Evolutionary conservation across 331 rosid species (phyloP).

Genomic region (Rosa hybrid): DNA sequence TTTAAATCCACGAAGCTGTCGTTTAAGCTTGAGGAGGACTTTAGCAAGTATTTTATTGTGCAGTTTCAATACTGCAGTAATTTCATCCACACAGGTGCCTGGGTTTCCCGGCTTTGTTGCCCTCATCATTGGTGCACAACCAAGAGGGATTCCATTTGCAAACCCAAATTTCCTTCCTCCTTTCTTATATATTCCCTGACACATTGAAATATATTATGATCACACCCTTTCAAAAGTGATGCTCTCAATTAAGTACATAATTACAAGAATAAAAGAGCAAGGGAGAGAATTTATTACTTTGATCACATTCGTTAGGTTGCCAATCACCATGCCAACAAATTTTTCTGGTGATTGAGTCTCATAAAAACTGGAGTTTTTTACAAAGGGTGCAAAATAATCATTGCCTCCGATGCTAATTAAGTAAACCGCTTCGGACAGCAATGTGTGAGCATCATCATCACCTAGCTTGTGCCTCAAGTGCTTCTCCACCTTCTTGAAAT

Average conservation of each 20-base stretch:
- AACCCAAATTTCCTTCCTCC: conserved; percentile 54
- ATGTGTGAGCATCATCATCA: conserved; percentile 22
- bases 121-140: conserved; percentile 18
- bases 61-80: background rate
- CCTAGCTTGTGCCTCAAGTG: conserved; percentile 40
- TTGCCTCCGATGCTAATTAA: conserved; percentile 48
- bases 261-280: background rate
- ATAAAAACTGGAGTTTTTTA: conserved; percentile 7
- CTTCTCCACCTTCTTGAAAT: conserved; percentile 43
- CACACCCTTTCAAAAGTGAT: background rate
- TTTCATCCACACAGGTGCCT: conserved; percentile 6
- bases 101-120: background rate
- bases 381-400: conserved; percentile 36
- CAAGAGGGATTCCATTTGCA: conserved; percentile 20
- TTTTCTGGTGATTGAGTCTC: conserved; percentile 25
- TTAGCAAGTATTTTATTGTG: conserved; percentile 19
- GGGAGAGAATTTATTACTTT: conserved; percentile 21
- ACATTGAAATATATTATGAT: background rate
- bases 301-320: conserved; percentile 38
- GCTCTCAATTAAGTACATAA: background rate
- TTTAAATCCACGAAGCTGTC: conserved; percentile 22
- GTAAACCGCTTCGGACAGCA: conserved; percentile 47
- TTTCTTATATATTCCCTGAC: conserved; percentile 34
- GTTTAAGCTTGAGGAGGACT: conserved; percentile 8
- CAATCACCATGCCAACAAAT: conserved; percentile 48